Base-by-base conservation (phyloP, 192 early-diverging fungal genomes). In the Haplosporangium gracile region DNA sequence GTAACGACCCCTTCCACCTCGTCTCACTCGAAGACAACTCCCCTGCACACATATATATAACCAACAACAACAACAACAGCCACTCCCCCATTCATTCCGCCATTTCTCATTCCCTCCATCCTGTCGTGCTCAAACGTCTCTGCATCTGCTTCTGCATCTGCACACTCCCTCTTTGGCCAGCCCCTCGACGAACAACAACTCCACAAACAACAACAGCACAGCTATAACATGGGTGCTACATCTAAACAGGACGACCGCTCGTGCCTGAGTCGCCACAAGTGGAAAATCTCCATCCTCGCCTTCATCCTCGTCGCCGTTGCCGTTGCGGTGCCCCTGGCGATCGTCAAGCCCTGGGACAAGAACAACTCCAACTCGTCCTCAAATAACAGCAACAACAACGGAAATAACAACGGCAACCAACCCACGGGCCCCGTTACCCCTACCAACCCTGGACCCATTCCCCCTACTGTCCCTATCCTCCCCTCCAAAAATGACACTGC, bases 261-360 rank as follows among this genome's bases (percentile, higher is more conserved):
- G n/a, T 70, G 77, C 39, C 34, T 71, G 32, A 49, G 69, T 29
- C 79, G 73, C 29, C 72, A 81, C 42, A 34, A 47, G 39, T 74
- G 79, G 72, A 81, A 81, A 29, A 39, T 81, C 72, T 53, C 53
- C 22, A 47, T 81, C 68, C 63, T 81, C 15, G 51, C 72, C 45
- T 65, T 81, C 9, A 38, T 81, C 39, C 36, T 81, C 72, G 45
- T 75, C 45, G 63, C 45, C n/a, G 72, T 55, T 4, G 79, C 72
- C 16, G 79, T 74, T 49, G 79, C 72, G n/a, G 77, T 78, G 24
- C 77, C 77, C 68, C 36, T 78, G 22, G 77, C 36, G 10, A 40
- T 78, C 49, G 51, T 78, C 29, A 70, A 71, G n/a, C 77, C 77
- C n/a, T 78, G 77, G 77, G 77, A 78, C 34, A 78, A 78, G 51